Percentiles rank a stretch among this genome's conserved stretches.
Evolutionary conservation across 192 early-diverging fungal species (phyloP).

Genomic region (Backusella circina): DNA sequence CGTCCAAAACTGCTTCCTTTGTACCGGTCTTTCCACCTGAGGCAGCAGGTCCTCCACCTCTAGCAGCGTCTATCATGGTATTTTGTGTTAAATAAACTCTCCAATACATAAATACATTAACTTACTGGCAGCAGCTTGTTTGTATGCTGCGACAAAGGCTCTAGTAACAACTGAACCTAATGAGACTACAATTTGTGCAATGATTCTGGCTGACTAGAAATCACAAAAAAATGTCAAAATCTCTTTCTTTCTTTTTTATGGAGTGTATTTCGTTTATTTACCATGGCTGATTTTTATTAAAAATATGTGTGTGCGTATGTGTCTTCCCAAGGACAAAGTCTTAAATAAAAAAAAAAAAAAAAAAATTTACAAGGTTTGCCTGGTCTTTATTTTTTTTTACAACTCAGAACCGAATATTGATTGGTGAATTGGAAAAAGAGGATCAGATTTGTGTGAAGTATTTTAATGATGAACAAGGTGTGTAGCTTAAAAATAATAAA

Average conservation of each 20-base stretch:
- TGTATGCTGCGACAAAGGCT: slow-evolving; percentile 93
- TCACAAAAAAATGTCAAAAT: background rate
- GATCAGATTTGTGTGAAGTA: background rate
- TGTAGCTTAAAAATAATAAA: too few species aligned
- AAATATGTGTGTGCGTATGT: background rate
- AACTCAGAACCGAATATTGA: background rate
- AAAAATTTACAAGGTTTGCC: background rate
- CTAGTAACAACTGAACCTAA: slow-evolving; percentile 82
- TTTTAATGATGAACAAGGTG: too few species aligned
- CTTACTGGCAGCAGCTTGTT: slow-evolving; percentile 83
- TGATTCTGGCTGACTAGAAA: slow-evolving; percentile 59
- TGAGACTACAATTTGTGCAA: slow-evolving; percentile 74
- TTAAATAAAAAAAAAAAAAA: background rate
- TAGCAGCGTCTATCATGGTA: slow-evolving; percentile 56
- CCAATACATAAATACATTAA: background rate
- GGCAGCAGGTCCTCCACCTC: slow-evolving; percentile 63
- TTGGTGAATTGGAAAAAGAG: background rate
- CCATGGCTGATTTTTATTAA: background rate
- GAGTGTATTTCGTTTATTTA: background rate
- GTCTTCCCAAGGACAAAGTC: background rate
- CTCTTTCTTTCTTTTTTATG: background rate
- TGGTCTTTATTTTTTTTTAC: background rate
- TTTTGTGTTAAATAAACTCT: background rate
- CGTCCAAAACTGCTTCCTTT: slow-evolving; percentile 63
- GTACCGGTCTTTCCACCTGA: slow-evolving; percentile 29